Base-by-base conservation (phyloP, 2,329 filamentous ascomycete species). In the Orbilia blumenaviensis region DNA sequence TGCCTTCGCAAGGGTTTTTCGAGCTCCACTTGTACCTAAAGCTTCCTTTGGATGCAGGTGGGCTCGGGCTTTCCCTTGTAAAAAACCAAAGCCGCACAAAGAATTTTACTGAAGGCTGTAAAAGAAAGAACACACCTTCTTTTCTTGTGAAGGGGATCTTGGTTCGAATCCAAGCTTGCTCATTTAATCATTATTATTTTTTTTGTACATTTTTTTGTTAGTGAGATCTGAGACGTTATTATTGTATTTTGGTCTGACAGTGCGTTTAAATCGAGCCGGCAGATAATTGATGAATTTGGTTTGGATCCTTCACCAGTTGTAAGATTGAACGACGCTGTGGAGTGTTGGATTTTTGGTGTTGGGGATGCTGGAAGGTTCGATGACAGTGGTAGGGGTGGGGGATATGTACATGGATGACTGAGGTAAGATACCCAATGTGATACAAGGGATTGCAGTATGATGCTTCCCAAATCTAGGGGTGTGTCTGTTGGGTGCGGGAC, bases 101-200 rank as follows among this genome's bases (percentile, higher is more conserved):
- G 48, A 34, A 54, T 14, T 56, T 60, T 23, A 54, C 64, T 56
- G 48, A 66, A 62, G 50, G 67, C 38, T 56, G 62, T 56, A 42
- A 41, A 44, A 44, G 50, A 56, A 58, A 48, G 23, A 66, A 74
- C 62, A 74, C 54, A 67, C 69, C 63, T 74, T 62, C 18, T 21
- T 3, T 21, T 52, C n/a, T 67, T 21, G 23, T 12, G 62, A 56
- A 74, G 63, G 69, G 62, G 42, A 67, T 67, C 69, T 74, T 74
- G 69, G 69, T 74, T 74, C 69, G 69, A 74, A 74, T 74, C 69
- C 69, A 74, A 74, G 69, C 62, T 62, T 74, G 62, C 69, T 74
- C 69, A 74, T 63, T 56, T 61, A 25, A 4, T 46, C n/a, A n/a
- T n/a, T n/a, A n/a, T n/a, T n/a, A n/a, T 64, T 58, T 23, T 54